phyloP scores from a whole-genome alignment of 345 rosid species.

The Barbarea vulgaris region DNA sequence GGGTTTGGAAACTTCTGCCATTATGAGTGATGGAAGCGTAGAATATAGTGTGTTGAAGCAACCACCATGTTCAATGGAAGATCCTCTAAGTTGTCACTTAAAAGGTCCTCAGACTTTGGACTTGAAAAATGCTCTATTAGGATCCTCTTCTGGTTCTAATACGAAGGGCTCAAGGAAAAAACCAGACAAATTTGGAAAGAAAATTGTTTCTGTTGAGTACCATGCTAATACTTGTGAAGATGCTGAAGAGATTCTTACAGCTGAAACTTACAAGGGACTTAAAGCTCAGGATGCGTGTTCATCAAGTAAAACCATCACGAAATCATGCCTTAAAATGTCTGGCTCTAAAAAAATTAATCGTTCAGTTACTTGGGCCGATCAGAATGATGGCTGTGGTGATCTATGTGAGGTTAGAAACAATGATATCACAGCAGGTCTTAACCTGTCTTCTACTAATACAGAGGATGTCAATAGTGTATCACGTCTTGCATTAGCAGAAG shows the following conservation, averaged over 20 bases:
- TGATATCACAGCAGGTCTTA: conserved; percentile 30
- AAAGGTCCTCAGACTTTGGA: conserved; percentile 26
- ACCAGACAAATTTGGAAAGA: conserved; percentile 37
- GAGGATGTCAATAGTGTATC: conserved; percentile 43
- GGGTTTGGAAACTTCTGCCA: conserved; percentile 57
- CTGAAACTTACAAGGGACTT: conserved; percentile 18
- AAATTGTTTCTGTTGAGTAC: conserved; percentile 31
- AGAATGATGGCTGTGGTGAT: conserved; percentile 47
- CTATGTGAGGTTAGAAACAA: conserved; percentile 59
- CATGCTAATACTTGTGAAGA: conserved; percentile 41
- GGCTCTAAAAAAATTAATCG: conserved; percentile 52
- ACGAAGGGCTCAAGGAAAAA: conserved; percentile 33
- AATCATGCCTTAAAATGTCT: conserved; percentile 68
- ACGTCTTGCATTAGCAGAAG: conserved; percentile 71
- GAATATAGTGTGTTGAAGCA: conserved; percentile 44
- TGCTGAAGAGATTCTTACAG: conserved; percentile 32
- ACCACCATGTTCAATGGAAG: conserved; percentile 25
- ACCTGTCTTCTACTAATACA: conserved; percentile 22
- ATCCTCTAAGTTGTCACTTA: conserved; percentile 7
- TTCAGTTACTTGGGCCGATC: conserved; percentile 94
- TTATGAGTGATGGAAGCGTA: conserved; percentile 48
- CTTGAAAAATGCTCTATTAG: neutral
- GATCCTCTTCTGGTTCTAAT: conserved; percentile 42
- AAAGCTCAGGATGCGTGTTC: conserved; percentile 38
- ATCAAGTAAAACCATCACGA: conserved; percentile 46